Percentiles rank a stretch among this genome's conserved stretches.
Conservation (phyloP, 2,329 filamentous ascomycete genomes). For the Cladophialophora chaetospira region DNA sequence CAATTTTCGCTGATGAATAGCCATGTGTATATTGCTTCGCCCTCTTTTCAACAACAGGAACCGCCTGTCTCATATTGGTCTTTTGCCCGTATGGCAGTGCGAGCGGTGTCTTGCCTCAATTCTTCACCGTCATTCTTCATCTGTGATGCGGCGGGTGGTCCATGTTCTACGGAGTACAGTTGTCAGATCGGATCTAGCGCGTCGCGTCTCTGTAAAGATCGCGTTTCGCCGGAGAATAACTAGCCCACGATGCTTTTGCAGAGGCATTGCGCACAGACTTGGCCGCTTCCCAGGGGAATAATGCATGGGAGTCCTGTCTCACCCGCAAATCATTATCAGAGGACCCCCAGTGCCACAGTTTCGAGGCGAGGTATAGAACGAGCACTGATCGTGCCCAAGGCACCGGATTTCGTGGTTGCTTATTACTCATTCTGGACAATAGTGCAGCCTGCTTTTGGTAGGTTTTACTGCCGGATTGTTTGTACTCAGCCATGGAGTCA, state of each 20-base stretch:
- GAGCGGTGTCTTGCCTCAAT: not conserved
- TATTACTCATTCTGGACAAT: not conserved
- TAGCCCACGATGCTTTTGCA: too few species aligned
- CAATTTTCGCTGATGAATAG: too few species aligned
- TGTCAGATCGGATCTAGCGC: conserved; percentile 8
- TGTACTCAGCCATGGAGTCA: conserved; percentile 2
- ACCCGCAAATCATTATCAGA: too few species aligned
- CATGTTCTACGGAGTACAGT: not conserved
- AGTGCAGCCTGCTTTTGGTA: not conserved
- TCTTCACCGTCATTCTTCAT: not conserved
- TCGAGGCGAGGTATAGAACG: not conserved
- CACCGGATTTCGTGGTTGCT: not conserved
- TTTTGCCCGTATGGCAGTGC: not conserved
- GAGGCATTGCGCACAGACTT: too few species aligned
- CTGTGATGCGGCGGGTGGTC: not conserved
- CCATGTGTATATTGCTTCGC: not conserved
- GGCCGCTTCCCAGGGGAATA: too few species aligned
- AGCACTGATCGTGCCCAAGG: not conserved
- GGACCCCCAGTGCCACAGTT: too few species aligned
- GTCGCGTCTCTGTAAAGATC: conserved; percentile 6
- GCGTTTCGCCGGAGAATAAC: too few species aligned
- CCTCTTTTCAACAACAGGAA: too few species aligned
- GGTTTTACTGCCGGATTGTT: not conserved
- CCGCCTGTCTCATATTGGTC: too few species aligned
- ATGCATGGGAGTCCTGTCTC: too few species aligned